phyloP scores from a whole-genome alignment of 78 protist species.

The Diacronema lutheri region DNA sequence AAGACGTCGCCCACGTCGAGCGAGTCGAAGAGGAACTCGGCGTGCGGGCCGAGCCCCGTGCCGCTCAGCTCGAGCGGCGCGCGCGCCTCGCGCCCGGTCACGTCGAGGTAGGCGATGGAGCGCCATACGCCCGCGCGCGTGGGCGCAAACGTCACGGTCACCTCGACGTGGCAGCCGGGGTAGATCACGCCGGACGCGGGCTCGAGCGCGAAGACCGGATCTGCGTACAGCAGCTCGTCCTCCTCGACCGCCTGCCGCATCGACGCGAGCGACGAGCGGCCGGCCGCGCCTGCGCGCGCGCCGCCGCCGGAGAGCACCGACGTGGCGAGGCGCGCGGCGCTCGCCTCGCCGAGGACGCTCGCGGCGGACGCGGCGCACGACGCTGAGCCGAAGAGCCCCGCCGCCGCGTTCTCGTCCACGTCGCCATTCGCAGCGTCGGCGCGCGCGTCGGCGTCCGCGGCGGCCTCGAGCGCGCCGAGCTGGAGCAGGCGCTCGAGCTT shows the following conservation, averaged over 20 bases:
- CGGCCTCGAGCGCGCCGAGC: too few relatives aligned
- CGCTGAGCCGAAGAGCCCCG: too few relatives aligned
- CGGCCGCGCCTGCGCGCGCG: too few relatives aligned
- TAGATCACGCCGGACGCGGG: slow-evolving; percentile 56
- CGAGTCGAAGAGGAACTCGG: slow-evolving; percentile 19
- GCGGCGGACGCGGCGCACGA: too few relatives aligned
- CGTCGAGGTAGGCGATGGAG: slow-evolving; percentile 39
- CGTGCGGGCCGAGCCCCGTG: slow-evolving; percentile 55
- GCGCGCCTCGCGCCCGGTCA: slow-evolving; percentile 49
- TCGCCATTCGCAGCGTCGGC: too few relatives aligned
- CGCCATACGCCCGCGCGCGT: not conserved
- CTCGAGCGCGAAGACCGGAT: slow-evolving; percentile 45
- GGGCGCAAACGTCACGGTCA: slow-evolving; percentile 47
- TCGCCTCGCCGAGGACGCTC: too few relatives aligned
- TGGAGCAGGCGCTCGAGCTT: too few relatives aligned
- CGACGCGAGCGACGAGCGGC: too few relatives aligned
- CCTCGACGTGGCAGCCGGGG: slow-evolving; percentile 22
- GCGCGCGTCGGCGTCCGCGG: too few relatives aligned
- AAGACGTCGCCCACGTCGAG: slow-evolving; percentile 67
- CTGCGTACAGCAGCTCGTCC: slow-evolving; percentile 1
- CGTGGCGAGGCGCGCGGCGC: too few relatives aligned
- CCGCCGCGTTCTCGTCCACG: too few relatives aligned
- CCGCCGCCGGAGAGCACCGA: not conserved
- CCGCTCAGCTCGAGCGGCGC: slow-evolving; percentile 56
- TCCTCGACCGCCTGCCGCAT: not conserved